phyloP scores from a whole-genome alignment of 2,329 filamentous ascomycete species.

The Leptographium radiaticola region DNA sequence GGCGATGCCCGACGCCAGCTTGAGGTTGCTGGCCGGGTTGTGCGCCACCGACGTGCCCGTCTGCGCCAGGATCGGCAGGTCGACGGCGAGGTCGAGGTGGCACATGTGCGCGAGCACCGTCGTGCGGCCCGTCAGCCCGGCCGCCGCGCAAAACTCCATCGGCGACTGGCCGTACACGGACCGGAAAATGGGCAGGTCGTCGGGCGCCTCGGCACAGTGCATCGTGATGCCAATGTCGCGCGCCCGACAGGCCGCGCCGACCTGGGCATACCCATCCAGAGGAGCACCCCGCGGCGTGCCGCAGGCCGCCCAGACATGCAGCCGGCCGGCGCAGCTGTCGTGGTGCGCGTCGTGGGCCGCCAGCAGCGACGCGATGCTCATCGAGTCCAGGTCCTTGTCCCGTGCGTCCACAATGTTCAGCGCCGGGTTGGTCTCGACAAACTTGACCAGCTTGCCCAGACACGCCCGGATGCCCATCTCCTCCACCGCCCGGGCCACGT shows the following conservation, averaged over 20 bases:
- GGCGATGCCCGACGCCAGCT: constrained; percentile 1
- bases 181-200: background rate
- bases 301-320: constrained; percentile 1
- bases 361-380: background rate
- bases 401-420: background rate
- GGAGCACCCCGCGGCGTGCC: background rate
- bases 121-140: background rate
- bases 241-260: background rate
- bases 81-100: background rate
- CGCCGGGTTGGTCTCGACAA: background rate
- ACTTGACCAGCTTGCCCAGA: constrained; percentile 3
- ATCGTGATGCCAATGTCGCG: background rate
- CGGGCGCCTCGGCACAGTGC: background rate
- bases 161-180: background rate
- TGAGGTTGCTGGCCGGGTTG: constrained; percentile 2
- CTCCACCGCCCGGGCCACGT: background rate
- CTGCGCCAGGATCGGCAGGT: background rate
- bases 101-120: constrained; percentile 1
- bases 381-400: background rate
- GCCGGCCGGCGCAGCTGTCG: background rate
- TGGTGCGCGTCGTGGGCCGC: background rate
- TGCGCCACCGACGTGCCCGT: background rate
- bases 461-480: background rate
- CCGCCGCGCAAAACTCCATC: background rate
- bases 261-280: background rate